phyloP scores from a whole-genome alignment of 352 stramenopile species.

The Thalassiosira ordinaria region DNA sequence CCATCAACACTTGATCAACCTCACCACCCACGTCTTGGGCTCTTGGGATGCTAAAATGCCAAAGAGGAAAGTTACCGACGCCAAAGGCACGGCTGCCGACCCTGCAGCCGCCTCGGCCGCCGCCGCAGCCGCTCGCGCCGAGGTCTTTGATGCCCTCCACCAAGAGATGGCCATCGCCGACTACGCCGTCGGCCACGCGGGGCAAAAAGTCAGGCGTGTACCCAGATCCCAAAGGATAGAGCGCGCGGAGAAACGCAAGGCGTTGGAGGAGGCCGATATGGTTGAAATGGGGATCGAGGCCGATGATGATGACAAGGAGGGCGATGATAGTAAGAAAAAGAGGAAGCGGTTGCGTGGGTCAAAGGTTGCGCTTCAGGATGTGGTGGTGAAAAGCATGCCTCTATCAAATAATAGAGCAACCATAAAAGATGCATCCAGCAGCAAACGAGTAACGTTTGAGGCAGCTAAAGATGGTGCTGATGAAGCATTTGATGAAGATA shows the following conservation, averaged over 20 bases:
- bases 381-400: slow-evolving; percentile 67
- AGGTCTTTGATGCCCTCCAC: slow-evolving; percentile 61
- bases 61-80: too few species aligned
- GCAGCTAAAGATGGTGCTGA: slow-evolving; percentile 26
- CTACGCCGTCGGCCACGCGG: slow-evolving; percentile 38
- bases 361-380: slow-evolving; percentile 65
- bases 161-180: slow-evolving; percentile 76
- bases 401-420: slow-evolving; percentile 24
- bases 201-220: slow-evolving; percentile 55
- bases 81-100: too few species aligned
- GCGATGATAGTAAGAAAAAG: slow-evolving; percentile 2
- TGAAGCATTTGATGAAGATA: slow-evolving; percentile 22
- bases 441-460: neutral
- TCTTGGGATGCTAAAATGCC: too few species aligned
- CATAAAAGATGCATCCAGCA: slow-evolving; percentile 9
- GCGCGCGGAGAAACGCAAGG: slow-evolving; percentile 67
- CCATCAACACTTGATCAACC: too few species aligned
- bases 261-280: slow-evolving; percentile 64
- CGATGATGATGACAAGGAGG: slow-evolving; percentile 52
- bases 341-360: slow-evolving; percentile 65
- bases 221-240: slow-evolving; percentile 45
- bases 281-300: slow-evolving; percentile 60
- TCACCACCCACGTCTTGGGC: too few species aligned
- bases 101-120: too few species aligned
- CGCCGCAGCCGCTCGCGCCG: slow-evolving; percentile 22